Evolutionary conservation across 2,329 filamentous ascomycete species (phyloP).

Genomic region (Eutypa lata): DNA sequence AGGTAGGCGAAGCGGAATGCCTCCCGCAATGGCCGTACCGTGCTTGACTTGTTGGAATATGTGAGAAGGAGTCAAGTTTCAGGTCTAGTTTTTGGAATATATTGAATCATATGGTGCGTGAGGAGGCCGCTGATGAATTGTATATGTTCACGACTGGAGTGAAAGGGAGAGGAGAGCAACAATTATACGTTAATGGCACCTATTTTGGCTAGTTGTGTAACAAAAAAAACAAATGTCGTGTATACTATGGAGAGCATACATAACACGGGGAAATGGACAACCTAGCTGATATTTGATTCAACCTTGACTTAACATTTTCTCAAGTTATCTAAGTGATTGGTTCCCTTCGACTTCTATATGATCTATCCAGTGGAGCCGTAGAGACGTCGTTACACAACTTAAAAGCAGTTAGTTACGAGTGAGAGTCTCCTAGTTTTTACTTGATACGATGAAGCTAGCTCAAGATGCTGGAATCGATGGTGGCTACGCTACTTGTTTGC

Average conservation of each 20-base stretch:
- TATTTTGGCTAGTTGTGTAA: too few species aligned
- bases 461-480: too few species aligned
- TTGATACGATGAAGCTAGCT: too few species aligned
- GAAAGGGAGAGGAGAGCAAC: not conserved
- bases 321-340: too few species aligned
- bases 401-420: not conserved
- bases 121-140: not conserved
- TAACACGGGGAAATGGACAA: not conserved
- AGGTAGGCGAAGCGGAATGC: slow-evolving; percentile 1
- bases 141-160: not conserved
- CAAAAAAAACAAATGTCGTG: not conserved
- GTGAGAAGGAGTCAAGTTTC: too few species aligned
- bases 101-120: not conserved
- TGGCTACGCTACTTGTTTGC: too few species aligned
- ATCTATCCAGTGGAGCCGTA: not conserved
- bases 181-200: not conserved
- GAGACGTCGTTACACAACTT: not conserved
- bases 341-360: too few species aligned
- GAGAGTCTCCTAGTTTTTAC: not conserved
- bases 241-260: not conserved
- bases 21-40: slow-evolving; percentile 8
- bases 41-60: slow-evolving; percentile 11
- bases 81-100: not conserved
- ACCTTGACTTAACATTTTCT: too few species aligned
- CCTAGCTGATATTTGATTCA: too few species aligned